Conservation (phyloP, 139 green algal genomes). For the Chlorella sp. region DNA sequence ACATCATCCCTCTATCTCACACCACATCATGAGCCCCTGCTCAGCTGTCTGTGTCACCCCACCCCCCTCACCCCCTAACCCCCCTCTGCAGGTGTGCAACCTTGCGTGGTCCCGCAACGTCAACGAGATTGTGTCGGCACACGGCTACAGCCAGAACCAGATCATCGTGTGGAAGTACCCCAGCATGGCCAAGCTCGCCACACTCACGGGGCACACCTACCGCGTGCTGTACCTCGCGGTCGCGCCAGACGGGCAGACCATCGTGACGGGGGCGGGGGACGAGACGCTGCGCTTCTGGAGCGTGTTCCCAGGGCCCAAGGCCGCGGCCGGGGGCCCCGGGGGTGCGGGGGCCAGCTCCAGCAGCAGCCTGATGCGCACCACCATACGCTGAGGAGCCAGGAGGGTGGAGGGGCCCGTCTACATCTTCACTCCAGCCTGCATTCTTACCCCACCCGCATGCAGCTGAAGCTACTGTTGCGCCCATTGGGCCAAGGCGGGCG, state of each 20-base stretch:
- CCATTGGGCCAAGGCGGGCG: too few relatives aligned
- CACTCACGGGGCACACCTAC: conserved; percentile 58
- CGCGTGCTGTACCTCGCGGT: conserved; percentile 92
- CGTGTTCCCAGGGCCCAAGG: conserved; percentile 59
- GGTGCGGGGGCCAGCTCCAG: too few relatives aligned
- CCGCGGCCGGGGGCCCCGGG: neutral
- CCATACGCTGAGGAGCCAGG: too few relatives aligned
- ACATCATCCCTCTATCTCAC: too few relatives aligned
- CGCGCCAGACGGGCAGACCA: conserved; percentile 93
- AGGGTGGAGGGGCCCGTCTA: too few relatives aligned
- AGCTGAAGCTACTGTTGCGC: neutral
- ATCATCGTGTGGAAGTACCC: conserved; percentile 89
- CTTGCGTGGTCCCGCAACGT: conserved; percentile 93
- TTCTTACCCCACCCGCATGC: too few relatives aligned
- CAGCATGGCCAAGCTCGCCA: conserved; percentile 82
- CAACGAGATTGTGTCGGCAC: conserved; percentile 97
- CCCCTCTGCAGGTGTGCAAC: conserved; percentile 87
- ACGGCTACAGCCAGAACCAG: conserved; percentile 97
- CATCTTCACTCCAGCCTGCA: too few relatives aligned
- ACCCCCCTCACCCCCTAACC: too few relatives aligned
- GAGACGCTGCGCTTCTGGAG: conserved; percentile 97
- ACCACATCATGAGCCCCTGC: too few relatives aligned
- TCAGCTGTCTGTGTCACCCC: too few relatives aligned
- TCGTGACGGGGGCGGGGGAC: conserved; percentile 92
- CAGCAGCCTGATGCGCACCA: too few relatives aligned